phyloP scores from a whole-genome alignment of 139 green algal genomes.

The Chlamydomonas eustigma region DNA sequence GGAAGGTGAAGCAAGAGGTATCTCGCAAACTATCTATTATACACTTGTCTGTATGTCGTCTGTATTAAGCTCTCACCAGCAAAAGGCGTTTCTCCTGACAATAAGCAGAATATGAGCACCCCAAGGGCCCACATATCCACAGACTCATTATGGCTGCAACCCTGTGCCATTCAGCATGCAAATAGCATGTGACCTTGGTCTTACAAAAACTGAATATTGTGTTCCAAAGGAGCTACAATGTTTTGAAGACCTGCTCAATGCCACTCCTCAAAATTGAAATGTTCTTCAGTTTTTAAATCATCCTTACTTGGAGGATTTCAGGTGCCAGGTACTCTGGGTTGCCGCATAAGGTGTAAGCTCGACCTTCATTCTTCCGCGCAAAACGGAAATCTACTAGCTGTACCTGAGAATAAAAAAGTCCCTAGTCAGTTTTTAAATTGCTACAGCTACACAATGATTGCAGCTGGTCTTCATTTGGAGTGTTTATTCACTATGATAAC shows the following conservation, averaged over 20 bases:
- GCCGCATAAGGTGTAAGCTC: conserved; percentile 75
- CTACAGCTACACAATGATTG: too few species aligned
- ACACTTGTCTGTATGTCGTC: too few species aligned
- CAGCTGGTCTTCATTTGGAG: too few species aligned
- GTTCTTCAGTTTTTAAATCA: conserved; percentile 37
- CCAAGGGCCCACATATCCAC: conserved; percentile 70
- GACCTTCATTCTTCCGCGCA: conserved; percentile 44
- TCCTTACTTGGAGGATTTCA: conserved; percentile 11
- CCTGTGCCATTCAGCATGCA: not conserved
- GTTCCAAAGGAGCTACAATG: too few species aligned
- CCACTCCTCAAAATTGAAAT: conserved; percentile 50
- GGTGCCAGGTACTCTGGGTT: conserved; percentile 48
- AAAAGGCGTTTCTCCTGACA: conserved; percentile 51
- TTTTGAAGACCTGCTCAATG: too few species aligned
- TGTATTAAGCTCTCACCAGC: too few species aligned
- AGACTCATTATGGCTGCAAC: conserved; percentile 15
- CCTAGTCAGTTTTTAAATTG: too few species aligned
- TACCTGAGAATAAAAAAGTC: conserved; percentile 16
- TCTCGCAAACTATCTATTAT: too few species aligned
- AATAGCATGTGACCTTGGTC: not conserved
- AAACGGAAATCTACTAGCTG: conserved; percentile 53
- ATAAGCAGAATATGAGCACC: conserved; percentile 64
- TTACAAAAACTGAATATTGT: too few species aligned
- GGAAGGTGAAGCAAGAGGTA: too few species aligned
- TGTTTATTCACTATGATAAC: too few species aligned